Base-by-base conservation (phyloP, 2,329 filamentous ascomycete species). In the Alternaria panax region DNA sequence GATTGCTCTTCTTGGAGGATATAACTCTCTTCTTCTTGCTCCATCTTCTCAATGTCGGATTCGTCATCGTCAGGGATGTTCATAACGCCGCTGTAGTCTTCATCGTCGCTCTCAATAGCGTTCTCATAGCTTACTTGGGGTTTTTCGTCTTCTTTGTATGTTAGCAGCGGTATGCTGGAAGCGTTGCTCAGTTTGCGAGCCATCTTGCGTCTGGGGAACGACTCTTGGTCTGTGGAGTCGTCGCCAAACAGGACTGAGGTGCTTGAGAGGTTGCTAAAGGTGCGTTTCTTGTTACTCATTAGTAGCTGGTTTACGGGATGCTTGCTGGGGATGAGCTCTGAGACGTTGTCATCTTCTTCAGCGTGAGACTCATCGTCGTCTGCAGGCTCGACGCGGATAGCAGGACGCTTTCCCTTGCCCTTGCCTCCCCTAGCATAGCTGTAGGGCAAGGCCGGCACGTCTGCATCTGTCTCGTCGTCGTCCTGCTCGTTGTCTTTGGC, bases 1-100 rank as follows among this genome's bases (percentile, higher is more conserved):
- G 70, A 68, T 43, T 75, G 69, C 62, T 71, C 65, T 54, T 78
- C 73, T 53, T 74, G 70, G 9, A 91, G 82, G 63, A 93, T 92
- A 68, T 89, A 87, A 76, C 88, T 85, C 81, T 93, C 91, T 85
- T 95, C 92, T 82, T 88, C 85, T 83, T 88, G 87, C 72, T 90
- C 86, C 56, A 94, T 87, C 83, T 91, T 87, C 65, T 91, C 87
- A 77, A 94, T 90, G 75, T 94, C 91, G 64, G 92, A 89, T 63
- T 93, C 91, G 11, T 87, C 89, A 42, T 75, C 73, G 69, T 93
- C 91, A 67, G 87, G 91, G 61, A 96, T 90, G 51, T 92, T 87
- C 73, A 94, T 91, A 60, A 96, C 89, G 36, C 87, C 89, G 53
- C 85, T 87, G 70, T 92, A 90, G 60, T 89, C 87, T 63, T 79